phyloP scores from a whole-genome alignment of 768 basidiomycete genomes.

The Naganishia vaughanmartiniae region DNA sequence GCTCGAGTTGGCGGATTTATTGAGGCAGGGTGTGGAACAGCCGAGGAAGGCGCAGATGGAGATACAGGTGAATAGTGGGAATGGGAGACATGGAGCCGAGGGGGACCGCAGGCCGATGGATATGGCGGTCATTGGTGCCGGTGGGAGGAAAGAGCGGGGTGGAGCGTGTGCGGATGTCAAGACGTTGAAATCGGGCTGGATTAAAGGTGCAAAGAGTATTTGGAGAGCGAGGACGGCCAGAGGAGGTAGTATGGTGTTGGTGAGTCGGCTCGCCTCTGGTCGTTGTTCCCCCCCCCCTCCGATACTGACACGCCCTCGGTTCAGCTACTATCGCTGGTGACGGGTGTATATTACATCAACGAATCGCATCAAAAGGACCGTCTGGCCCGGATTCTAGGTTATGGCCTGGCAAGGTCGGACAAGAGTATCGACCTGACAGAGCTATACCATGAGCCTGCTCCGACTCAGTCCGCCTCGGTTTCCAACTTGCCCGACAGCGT shows the following conservation, averaged over 20 bases:
- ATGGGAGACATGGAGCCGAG: not conserved
- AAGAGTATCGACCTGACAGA: constrained; percentile 2
- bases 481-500: constrained; percentile 29
- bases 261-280: no score
- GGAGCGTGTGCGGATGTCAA: not conserved
- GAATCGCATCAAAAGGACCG: constrained; percentile 34
- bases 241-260: constrained; percentile 43
- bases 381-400: not conserved
- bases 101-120: not conserved
- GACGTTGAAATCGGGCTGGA: constrained; percentile 34
- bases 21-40: constrained; percentile 64
- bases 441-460: constrained; percentile 13
- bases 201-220: constrained; percentile 22
- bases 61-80: not conserved
- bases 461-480: constrained; percentile 2
- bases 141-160: constrained; percentile 6
- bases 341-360: constrained; percentile 46
- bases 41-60: constrained; percentile 9
- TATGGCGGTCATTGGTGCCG: not conserved
- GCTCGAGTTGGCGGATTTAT: constrained; percentile 81
- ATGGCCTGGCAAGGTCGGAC: not conserved
- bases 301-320: no score
- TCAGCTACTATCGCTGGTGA: constrained; percentile 42
- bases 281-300: no score
- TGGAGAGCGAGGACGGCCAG: constrained; percentile 41